Base-by-base conservation (phyloP, 495 filamentous ascomycete species). In the Trichoderma gamsii region DNA sequence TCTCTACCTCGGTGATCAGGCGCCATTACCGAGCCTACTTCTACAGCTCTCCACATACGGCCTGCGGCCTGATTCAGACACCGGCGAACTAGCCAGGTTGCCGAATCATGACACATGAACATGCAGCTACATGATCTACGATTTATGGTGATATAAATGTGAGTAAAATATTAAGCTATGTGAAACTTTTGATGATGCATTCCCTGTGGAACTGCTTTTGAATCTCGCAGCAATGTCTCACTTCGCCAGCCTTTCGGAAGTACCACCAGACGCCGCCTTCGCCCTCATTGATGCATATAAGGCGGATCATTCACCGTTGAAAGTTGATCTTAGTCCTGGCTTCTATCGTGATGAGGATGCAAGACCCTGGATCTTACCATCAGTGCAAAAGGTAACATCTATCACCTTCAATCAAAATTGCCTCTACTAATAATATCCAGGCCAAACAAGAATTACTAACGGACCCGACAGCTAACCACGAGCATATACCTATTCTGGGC, bases 241-340 rank as follows among this genome's bases (percentile, higher is more conserved):
- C 2, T 44, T 44, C 12, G 43, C 43, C 15, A 44, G 12, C 15
- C 43, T 44, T 9, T 16, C 43, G 3, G 43, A 44, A 9, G 43
- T 9, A 16, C 3, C 2, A 44, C 9, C 43, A 4, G 43, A 44
- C 12, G 43, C 43, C 43, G 43, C 43, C 15, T 44, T 44, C 12
- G 43, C 43, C 43, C 12, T 44, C 3, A 44, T 44, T 44, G 43
- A 44, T 3, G 43, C 43, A 44, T 44, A 44, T 9, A 44, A 44
- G 43, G 43, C 43, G 12, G 43, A 44, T 44, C 3, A 12, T 44
- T 44, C 12, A 3, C 43, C 43, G 3, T 44, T 44, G 3, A 65
- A 65, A 41, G 63, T 65, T 65, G 63, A 65, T 38, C 32, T 65
- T 6, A 38, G 63, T 13, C 63, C 63, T 11, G 63, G 63, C 5